Evolutionary conservation across 2,329 filamentous ascomycete species (phyloP), one percentile per base, ranked within the genome.

Genomic region (Monosporascus sp.): DNA sequence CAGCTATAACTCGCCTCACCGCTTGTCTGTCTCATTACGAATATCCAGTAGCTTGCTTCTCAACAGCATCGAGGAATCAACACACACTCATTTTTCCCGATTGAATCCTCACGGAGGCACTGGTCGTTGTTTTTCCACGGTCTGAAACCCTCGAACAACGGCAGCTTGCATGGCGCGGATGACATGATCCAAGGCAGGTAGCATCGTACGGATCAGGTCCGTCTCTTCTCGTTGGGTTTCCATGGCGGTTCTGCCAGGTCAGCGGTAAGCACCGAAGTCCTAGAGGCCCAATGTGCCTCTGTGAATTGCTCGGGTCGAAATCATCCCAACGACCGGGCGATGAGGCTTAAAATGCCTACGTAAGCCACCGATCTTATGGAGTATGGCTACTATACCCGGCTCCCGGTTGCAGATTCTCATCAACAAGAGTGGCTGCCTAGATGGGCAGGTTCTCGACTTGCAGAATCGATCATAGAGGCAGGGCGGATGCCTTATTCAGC

Each of bases 281-380:
- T 20, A 18, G 38, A 41, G 17, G 38, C 17, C 38, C 6, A 41
- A 41, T 8, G 17, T 31, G 43, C 43, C 43, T 26, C 11, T 18
- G 7, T 17, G 2, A 7, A 26, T 28, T 26, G 17, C 31, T 15
- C 22, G 22, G 31, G 26, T 46, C 24, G 7, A 31, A 28, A 17
- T 31, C 14, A 22, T 24, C 24, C 43, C n/a, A 8, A 17, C 3
- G 43, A 18, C 43, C 43, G 43, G 43, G 43, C 43, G 3, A 46
- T 46, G 43, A 46, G 43, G 43, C 43, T 46, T n/a, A 46, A 46
- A 46, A 26, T 41, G n/a, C 24, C 43, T n/a, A 46, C 43, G n/a
- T 7, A n/a, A 46, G 7, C 22, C 20, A 26, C 14, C 14, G 1
- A n/a, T 1, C 3, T n/a, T 46, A 28, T 2, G 8, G 17, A 35